phyloP scores from a whole-genome alignment of 2,329 filamentous ascomycete genomes.

The Pestalotiopsis sp. region DNA sequence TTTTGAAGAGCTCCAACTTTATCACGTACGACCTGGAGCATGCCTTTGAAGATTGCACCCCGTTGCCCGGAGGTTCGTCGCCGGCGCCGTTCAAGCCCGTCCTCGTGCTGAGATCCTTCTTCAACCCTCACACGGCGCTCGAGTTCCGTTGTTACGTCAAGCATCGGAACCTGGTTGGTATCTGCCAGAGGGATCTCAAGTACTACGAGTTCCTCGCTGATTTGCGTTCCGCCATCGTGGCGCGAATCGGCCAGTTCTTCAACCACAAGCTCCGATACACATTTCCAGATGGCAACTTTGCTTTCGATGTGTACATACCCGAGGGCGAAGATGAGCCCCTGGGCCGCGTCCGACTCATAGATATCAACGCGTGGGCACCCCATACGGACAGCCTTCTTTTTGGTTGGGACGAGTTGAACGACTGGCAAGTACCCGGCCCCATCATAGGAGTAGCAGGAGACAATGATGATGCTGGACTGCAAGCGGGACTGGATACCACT shows the following conservation, averaged over 20 bases:
- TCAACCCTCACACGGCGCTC: conserved; percentile 84
- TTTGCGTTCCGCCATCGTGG: conserved; percentile 66
- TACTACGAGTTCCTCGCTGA: conserved; percentile 78
- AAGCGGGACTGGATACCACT: conserved; percentile 34
- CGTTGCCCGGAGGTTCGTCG: conserved; percentile 30
- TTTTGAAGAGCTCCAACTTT: conserved; percentile 94
- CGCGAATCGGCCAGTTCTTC: conserved; percentile 78
- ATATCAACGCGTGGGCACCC: conserved; percentile 93
- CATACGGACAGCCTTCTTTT: conserved; percentile 89
- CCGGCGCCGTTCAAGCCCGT: conserved; percentile 66
- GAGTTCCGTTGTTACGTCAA: conserved; percentile 97
- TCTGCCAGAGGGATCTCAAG: conserved; percentile 89
- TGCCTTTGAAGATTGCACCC: conserved; percentile 78
- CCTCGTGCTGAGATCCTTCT: conserved; percentile 85
- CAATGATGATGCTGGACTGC: conserved; percentile 38
- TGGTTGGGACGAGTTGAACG: conserved; percentile 84
- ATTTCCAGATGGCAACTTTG: conserved; percentile 83
- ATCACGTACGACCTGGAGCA: conserved; percentile 93
- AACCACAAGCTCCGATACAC: conserved; percentile 70
- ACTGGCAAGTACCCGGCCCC: conserved; percentile 63
- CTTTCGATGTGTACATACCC: conserved; percentile 92
- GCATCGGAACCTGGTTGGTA: conserved; percentile 74
- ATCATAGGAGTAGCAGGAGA: conserved; percentile 53
- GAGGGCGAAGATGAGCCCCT: conserved; percentile 62
- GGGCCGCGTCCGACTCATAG: conserved; percentile 80